A percentile compares a stretch with the other conserved stretches of the same genome.
phyloP scores from a whole-genome alignment of 371 early-diverging fungal species.

The Batrachochytrium dendrobatidis region DNA sequence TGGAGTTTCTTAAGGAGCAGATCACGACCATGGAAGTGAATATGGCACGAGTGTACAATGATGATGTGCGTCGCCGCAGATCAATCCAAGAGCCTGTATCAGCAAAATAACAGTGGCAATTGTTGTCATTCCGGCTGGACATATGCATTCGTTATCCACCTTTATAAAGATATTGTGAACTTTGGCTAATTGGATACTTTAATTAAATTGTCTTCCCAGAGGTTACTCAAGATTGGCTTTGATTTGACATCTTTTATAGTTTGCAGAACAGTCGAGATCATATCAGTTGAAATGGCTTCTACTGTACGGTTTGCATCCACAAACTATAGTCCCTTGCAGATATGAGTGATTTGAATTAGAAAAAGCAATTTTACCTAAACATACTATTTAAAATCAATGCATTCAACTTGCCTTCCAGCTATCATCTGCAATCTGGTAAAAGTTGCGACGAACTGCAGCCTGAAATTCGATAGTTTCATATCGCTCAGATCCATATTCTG shows the following conservation, averaged over 20 bases:
- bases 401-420: constrained; percentile 49
- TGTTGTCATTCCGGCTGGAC: background rate
- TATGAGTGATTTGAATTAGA: background rate
- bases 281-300: background rate
- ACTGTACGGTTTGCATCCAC: background rate
- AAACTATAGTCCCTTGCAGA: too few species aligned
- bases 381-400: background rate
- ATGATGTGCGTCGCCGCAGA: constrained; percentile 86
- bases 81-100: background rate
- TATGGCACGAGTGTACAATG: constrained; percentile 94
- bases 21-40: constrained; percentile 98
- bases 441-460: constrained; percentile 58
- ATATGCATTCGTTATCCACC: too few species aligned
- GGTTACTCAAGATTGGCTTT: background rate
- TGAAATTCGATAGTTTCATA: constrained; percentile 92
- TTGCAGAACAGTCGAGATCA: background rate
- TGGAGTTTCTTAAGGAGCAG: constrained; percentile 90
- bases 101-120: background rate
- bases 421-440: constrained; percentile 48
- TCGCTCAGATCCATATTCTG: constrained; percentile 91
- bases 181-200: too few species aligned
- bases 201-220: background rate
- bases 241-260: background rate
- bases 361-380: background rate
- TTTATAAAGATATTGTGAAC: too few species aligned